Percentiles rank a stretch among this genome's conserved stretches.
phyloP scores from a whole-genome alignment of 1,139 yeast species.

The Sugiyamaella xylanicola region DNA sequence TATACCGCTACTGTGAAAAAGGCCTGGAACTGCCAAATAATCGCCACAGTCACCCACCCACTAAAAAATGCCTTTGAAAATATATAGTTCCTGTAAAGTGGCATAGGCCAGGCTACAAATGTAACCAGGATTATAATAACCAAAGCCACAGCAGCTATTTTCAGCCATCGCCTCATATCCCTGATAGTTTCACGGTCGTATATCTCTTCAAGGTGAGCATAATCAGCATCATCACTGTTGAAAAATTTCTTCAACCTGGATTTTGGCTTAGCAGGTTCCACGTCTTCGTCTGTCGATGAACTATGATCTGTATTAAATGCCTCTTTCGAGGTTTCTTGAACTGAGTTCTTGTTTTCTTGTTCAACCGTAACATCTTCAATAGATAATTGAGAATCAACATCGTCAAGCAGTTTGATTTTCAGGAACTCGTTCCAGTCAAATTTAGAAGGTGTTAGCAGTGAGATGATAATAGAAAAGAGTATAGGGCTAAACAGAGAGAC shows the following conservation, averaged over 20 bases:
- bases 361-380: constrained; percentile 3
- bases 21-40: constrained; percentile 45
- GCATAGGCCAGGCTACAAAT: constrained; percentile 50
- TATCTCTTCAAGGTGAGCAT: constrained; percentile 12
- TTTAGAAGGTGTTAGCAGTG: constrained; percentile 64
- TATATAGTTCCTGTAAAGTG: constrained; percentile 47
- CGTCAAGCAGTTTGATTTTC: constrained; percentile 42
- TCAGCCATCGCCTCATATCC: constrained; percentile 26
- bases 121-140: constrained; percentile 42
- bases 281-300: constrained; percentile 21
- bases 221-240: not conserved
- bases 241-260: constrained; percentile 23
- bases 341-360: constrained; percentile 17
- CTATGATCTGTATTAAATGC: constrained; percentile 5
- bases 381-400: constrained; percentile 5
- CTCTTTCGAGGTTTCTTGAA: constrained; percentile 15
- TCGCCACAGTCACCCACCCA: constrained; percentile 45
- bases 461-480: constrained; percentile 63
- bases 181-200: constrained; percentile 19
- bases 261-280: constrained; percentile 19
- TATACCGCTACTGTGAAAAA: constrained; percentile 46
- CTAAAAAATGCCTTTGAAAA: constrained; percentile 44
- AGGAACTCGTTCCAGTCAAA: constrained; percentile 70
- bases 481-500: constrained; percentile 74
- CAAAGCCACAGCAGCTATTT: constrained; percentile 41